These are phyloP conservation scores for Pholiota conissans DNA, from an alignment of 768 basidiomycete genomes.

Conservation along the genomic window DNA sequence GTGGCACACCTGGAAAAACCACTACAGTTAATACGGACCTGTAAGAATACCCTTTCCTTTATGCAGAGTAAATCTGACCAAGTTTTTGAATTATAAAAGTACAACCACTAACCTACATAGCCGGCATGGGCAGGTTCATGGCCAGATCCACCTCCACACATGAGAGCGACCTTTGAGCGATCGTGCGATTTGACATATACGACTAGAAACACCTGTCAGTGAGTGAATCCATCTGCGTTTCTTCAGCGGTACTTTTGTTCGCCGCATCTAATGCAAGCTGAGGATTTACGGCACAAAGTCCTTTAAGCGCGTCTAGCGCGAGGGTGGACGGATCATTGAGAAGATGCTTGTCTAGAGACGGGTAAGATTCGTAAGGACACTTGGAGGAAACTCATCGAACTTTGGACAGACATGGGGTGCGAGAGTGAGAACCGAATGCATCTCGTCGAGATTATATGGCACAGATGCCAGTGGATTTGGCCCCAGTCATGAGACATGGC, in stretches of 20 bases:
- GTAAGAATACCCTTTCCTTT: constrained; percentile 77
- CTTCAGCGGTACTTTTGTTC: constrained; percentile 59
- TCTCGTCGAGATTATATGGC: neutral
- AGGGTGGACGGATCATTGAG: constrained; percentile 68
- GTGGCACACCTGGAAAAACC: too few relatives aligned
- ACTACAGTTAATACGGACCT: too few relatives aligned
- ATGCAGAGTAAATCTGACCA: neutral
- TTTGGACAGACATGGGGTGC: constrained; percentile 36
- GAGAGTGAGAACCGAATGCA: neutral
- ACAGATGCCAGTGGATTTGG: too few relatives aligned
- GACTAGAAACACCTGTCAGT: constrained; percentile 60
- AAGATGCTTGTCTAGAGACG: constrained; percentile 66
- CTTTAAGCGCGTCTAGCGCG: constrained; percentile 77
- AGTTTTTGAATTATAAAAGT: neutral
- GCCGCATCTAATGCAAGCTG: constrained; percentile 65
- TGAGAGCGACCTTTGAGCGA: constrained; percentile 67
- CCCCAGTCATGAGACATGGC: neutral
- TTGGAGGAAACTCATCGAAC: constrained; percentile 18
- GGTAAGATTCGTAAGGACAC: neutral
- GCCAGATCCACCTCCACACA: constrained; percentile 86
- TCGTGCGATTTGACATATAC: constrained; percentile 60
- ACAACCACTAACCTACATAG: constrained; percentile 68
- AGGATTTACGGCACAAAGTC: constrained; percentile 71
- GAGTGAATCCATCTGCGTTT: constrained; percentile 2
- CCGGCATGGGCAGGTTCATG: constrained; percentile 92